These are phyloP conservation scores for Fusarium nygamai DNA, from an alignment of 2,329 filamentous ascomycete genomes.

Conservation along the genomic window DNA sequence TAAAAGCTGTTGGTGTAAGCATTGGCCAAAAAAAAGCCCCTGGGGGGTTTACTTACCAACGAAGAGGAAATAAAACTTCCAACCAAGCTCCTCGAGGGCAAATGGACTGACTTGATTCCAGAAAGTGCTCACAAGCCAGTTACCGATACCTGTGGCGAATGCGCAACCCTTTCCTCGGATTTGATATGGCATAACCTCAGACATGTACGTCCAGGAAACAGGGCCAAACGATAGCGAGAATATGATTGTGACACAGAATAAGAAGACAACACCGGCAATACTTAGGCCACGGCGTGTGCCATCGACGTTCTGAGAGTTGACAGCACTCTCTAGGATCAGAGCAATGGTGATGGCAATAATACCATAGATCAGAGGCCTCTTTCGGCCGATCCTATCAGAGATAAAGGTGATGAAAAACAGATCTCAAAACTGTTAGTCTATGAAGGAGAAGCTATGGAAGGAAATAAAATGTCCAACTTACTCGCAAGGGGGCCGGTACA, in stretches of 20 bases:
- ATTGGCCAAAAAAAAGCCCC: conserved; percentile 48
- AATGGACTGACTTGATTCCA: conserved; percentile 68
- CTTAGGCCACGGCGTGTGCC: conserved; percentile 54
- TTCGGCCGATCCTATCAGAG: conserved; percentile 69
- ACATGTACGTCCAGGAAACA: conserved; percentile 67
- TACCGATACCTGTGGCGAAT: conserved; percentile 41
- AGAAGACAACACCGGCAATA: conserved; percentile 67
- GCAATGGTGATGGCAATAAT: conserved; percentile 66
- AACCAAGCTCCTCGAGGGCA: conserved; percentile 52
- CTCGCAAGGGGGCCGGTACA: conserved; percentile 64
- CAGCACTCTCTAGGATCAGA: conserved; percentile 64
- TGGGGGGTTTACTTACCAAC: conserved; percentile 33
- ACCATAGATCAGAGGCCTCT: conserved; percentile 73
- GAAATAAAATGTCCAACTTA: conserved; percentile 15
- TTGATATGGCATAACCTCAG: conserved; percentile 70
- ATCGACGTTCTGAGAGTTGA: conserved; percentile 61
- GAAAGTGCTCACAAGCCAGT: conserved; percentile 51
- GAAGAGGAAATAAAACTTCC: conserved; percentile 52
- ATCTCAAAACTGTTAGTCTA: conserved; percentile 46
- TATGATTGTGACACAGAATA: conserved; percentile 63
- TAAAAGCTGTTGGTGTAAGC: conserved; percentile 46
- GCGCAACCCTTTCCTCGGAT: conserved; percentile 56
- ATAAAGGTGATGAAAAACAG: conserved; percentile 66
- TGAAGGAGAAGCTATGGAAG: not conserved
- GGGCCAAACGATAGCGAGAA: conserved; percentile 65